These are phyloP conservation scores for Mortierella sp. DNA, from an alignment of 371 early-diverging fungal species.

Conservation along the genomic window DNA sequence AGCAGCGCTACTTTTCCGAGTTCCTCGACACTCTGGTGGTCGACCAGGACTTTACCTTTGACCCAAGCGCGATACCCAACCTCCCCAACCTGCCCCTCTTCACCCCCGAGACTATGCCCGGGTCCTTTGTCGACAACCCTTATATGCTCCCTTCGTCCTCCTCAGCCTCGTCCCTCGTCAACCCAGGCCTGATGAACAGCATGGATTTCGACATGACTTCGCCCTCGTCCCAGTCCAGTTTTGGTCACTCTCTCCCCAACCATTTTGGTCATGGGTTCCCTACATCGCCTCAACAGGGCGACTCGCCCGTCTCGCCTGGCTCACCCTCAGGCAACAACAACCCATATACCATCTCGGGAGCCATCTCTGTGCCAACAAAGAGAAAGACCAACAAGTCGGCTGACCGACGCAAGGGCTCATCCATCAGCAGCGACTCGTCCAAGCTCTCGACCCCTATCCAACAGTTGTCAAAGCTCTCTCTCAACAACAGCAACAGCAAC, in stretches of 20 bases:
- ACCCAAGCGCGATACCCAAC: slow-evolving; percentile 55
- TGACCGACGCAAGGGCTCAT: slow-evolving; percentile 20
- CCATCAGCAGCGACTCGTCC: slow-evolving; percentile 21
- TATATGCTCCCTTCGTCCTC: background rate
- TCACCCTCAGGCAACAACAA: slow-evolving; percentile 26
- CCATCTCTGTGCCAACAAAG: slow-evolving; percentile 30
- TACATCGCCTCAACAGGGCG: slow-evolving; percentile 24
- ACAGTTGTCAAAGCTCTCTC: slow-evolving; percentile 48
- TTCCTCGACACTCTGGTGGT: slow-evolving; percentile 52
- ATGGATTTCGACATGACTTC: slow-evolving; percentile 58
- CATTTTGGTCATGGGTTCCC: slow-evolving; percentile 27
- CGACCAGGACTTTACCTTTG: slow-evolving; percentile 56
- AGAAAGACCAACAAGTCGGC: slow-evolving; percentile 35
- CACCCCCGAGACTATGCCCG: slow-evolving; percentile 43
- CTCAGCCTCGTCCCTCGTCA: slow-evolving; percentile 25
- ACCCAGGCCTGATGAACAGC: slow-evolving; percentile 16
- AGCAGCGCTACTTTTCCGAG: slow-evolving; percentile 56
- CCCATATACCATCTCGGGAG: slow-evolving; percentile 19
- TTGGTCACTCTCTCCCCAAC: slow-evolving; percentile 30
- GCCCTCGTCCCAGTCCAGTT: slow-evolving; percentile 46
- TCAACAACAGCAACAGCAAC: slow-evolving; percentile 17
- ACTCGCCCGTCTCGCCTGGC: slow-evolving; percentile 35
- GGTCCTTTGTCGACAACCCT: slow-evolving; percentile 16
- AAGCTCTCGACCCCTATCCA: slow-evolving; percentile 48
- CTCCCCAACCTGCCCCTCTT: slow-evolving; percentile 50